Evolutionary conservation across 768 basidiomycete genomes (phyloP).

Genomic region (Russula compacta): DNA sequence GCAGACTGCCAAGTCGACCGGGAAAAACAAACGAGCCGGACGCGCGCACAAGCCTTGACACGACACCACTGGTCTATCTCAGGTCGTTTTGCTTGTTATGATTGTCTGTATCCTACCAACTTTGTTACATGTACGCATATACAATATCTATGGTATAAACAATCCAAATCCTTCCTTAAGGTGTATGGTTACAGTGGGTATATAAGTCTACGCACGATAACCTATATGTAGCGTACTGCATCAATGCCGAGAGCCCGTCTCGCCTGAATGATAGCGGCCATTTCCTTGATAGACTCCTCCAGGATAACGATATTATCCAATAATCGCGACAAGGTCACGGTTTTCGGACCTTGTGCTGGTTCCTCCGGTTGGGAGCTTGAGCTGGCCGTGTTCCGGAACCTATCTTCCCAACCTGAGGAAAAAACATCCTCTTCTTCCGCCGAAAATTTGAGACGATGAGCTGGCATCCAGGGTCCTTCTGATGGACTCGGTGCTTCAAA

Average conservation of each 20-base stretch:
- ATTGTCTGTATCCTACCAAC: neutral
- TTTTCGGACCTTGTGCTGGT: slow-evolving; percentile 27
- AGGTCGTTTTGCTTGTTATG: neutral
- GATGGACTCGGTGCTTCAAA: slow-evolving; percentile 52
- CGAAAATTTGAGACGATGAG: slow-evolving; percentile 42
- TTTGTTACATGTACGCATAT: neutral
- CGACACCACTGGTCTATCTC: no score
- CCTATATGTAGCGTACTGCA: slow-evolving; percentile 59
- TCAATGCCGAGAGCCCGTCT: slow-evolving; percentile 80
- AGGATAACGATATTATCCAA: slow-evolving; percentile 92
- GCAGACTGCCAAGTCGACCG: neutral
- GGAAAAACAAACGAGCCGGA: slow-evolving; percentile 12
- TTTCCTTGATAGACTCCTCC: slow-evolving; percentile 92
- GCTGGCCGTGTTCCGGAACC: slow-evolving; percentile 13
- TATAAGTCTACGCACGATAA: neutral
- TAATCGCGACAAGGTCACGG: slow-evolving; percentile 70
- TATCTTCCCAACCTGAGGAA: slow-evolving; percentile 38
- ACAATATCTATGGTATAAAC: neutral
- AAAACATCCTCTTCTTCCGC: slow-evolving; percentile 69
- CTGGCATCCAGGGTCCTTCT: slow-evolving; percentile 56
- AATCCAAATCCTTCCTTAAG: neutral
- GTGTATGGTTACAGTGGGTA: neutral
- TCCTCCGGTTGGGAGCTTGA: slow-evolving; percentile 25
- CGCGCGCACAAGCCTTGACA: slow-evolving; percentile 8
- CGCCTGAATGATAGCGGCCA: slow-evolving; percentile 78